A percentile compares a stretch with the other conserved stretches of the same genome.
These are phyloP conservation scores for Stentor coeruleus DNA, from an alignment of 73 alveolate species.

Conservation along the genomic window DNA sequence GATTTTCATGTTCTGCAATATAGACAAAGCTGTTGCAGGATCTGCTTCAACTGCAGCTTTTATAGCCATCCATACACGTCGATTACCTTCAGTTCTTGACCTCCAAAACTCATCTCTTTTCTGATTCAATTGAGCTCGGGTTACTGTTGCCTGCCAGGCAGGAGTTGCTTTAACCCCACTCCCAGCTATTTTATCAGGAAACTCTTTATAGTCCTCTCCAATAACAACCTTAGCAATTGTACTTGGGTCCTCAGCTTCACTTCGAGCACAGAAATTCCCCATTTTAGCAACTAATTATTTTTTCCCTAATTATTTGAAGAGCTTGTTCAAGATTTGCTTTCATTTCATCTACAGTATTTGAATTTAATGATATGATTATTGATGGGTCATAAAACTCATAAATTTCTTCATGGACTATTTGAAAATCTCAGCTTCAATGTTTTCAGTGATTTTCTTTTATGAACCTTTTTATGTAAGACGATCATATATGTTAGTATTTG, in stretches of 20 bases:
- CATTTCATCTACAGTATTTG: slow-evolving; percentile 4
- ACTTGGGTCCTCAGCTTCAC: neutral
- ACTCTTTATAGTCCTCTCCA: neutral
- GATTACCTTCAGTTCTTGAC: neutral
- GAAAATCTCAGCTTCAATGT: slow-evolving; percentile 95
- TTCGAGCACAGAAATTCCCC: neutral
- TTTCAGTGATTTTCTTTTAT: slow-evolving; percentile 92
- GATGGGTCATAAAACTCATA: slow-evolving; percentile 53
- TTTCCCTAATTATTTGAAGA: slow-evolving; percentile 29
- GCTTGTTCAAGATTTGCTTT: slow-evolving; percentile 36
- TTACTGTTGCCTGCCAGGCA: neutral
- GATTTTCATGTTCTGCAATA: neutral
- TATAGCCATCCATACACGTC: neutral
- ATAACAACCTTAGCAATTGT: neutral
- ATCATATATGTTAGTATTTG: slow-evolving; percentile 90
- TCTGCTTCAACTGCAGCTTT: slow-evolving; percentile 13
- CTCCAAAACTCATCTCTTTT: slow-evolving; percentile 1
- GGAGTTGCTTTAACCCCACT: neutral
- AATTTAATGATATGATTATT: neutral
- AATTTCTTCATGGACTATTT: slow-evolving; percentile 95
- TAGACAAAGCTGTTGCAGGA: neutral
- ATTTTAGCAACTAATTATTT: neutral
- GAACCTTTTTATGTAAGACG: slow-evolving; percentile 91
- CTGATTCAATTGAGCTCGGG: neutral
- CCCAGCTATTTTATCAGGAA: neutral